Evolutionary conservation across 805 yeast species (phyloP).

Genomic region (Schwanniomyces polymorphus): DNA sequence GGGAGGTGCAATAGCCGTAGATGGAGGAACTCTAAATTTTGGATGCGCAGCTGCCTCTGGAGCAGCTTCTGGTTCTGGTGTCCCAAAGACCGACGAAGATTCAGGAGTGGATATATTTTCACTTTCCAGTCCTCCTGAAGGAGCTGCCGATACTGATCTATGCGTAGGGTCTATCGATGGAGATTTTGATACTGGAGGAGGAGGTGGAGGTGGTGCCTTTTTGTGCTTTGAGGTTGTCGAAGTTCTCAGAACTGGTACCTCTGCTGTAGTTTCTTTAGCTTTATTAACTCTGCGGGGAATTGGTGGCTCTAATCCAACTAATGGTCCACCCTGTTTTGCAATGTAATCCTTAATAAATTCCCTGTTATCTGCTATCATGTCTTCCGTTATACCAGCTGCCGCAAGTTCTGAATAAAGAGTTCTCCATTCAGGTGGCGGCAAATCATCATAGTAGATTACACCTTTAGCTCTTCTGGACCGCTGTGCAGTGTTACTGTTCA

Average conservation of each 20-base stretch:
- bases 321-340: conserved; percentile 69
- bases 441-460: conserved; percentile 68
- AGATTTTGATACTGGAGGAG: conserved; percentile 22
- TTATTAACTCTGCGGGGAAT: conserved; percentile 60
- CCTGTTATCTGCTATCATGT: conserved; percentile 84
- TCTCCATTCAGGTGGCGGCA: conserved; percentile 86
- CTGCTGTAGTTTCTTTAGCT: conserved; percentile 13
- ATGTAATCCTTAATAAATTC: conserved; percentile 81
- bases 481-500: conserved; percentile 50
- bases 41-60: conserved; percentile 16
- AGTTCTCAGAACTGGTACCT: conserved; percentile 13
- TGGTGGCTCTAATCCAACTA: conserved; percentile 85
- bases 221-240: conserved; percentile 17
- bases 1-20: conserved; percentile 28
- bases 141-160: conserved; percentile 10
- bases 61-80: conserved; percentile 10
- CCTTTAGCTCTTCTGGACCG: conserved; percentile 58
- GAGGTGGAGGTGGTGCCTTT: conserved; percentile 44
- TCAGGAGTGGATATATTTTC: conserved; percentile 1
- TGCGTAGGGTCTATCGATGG: conserved; percentile 11
- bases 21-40: conserved; percentile 38
- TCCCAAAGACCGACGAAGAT: conserved; percentile 3
- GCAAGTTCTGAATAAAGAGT: conserved; percentile 71
- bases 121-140: not conserved
- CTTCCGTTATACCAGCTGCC: conserved; percentile 78